phyloP scores from a whole-genome alignment of 2,329 filamentous ascomycete genomes.

The Lizonia empirigonia region DNA sequence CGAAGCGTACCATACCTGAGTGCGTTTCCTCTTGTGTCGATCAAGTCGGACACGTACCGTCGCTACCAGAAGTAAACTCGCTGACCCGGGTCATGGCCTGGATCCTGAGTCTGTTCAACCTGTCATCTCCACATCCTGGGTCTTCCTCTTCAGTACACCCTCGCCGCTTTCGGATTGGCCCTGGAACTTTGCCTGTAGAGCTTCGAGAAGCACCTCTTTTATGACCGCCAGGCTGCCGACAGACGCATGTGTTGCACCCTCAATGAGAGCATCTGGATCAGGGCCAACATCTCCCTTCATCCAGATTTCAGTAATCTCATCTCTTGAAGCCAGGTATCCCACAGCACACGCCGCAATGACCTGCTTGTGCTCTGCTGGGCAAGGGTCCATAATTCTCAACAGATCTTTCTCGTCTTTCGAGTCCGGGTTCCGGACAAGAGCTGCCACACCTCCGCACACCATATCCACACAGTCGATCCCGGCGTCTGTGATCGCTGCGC shows the following conservation, averaged over 20 bases:
- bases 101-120: conserved; percentile 25
- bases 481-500: conserved; percentile 89
- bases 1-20: background rate
- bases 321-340: conserved; percentile 81
- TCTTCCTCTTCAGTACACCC: conserved; percentile 33
- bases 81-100: background rate
- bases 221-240: conserved; percentile 64
- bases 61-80: background rate
- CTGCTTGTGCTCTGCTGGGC: conserved; percentile 76
- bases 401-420: conserved; percentile 38
- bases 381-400: conserved; percentile 75
- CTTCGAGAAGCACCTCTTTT: conserved; percentile 64
- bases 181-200: conserved; percentile 41
- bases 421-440: conserved; percentile 62
- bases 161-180: conserved; percentile 23
- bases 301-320: conserved; percentile 95
- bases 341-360: conserved; percentile 86
- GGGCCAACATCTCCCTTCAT: conserved; percentile 72
- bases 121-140: conserved; percentile 42
- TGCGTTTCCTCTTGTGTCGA: background rate
- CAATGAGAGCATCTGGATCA: conserved; percentile 61
- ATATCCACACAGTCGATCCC: conserved; percentile 95
- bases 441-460: conserved; percentile 86
- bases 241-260: conserved; percentile 68
- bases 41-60: background rate